Evolutionary conservation across 306 rosid species (phyloP), one percentile per base, ranked within the genome.

Genomic region (Urtica urens): DNA sequence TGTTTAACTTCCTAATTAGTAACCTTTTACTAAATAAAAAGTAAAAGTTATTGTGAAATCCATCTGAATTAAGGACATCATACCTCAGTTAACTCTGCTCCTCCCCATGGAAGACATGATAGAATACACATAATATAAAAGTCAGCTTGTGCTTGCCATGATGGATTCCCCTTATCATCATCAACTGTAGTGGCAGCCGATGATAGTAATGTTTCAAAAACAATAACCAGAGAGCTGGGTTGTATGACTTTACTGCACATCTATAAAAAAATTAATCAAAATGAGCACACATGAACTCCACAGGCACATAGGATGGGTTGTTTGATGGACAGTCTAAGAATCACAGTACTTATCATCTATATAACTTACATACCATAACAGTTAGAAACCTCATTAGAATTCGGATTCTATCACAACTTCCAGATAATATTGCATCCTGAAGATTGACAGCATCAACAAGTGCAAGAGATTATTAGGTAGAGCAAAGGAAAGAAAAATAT

Each of bases 41-140:
- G 3, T 28, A 45, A 28, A 18, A 26, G 27, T 22, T 20, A 30
- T 24, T 15, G 10, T 11, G 16, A 61, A 2, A 22, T 23, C 22
- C 49, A 39, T 44, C 23, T 2, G 6, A 30, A 41, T 43, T 20
- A 24, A 26, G 34, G 60, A 25, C 16, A 41, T 39, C 51, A 51
- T 81, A 90, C 99, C 99, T 90, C 99, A 50, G 19, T 16, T 62
- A 90, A 87, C 69, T 90, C 99, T 23, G 95, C 95, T 69, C 92
- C 99, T 33, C 99, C 99, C 95, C 99, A 90, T 3, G 99, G 96
- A 43, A 90, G 93, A 77, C 85, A 90, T 23, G 99, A 82, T 42
- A 90, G 71, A 61, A 90, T 73, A 69, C 99, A 90, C 57, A 75
- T 65, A 19, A 90, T 79, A 68, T 85, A 90, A 65, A 90, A 90